Percentiles rank a stretch among this genome's conserved stretches.
phyloP scores from a whole-genome alignment of 2,329 filamentous ascomycete genomes.

The Pseudogymnoascus sp. region DNA sequence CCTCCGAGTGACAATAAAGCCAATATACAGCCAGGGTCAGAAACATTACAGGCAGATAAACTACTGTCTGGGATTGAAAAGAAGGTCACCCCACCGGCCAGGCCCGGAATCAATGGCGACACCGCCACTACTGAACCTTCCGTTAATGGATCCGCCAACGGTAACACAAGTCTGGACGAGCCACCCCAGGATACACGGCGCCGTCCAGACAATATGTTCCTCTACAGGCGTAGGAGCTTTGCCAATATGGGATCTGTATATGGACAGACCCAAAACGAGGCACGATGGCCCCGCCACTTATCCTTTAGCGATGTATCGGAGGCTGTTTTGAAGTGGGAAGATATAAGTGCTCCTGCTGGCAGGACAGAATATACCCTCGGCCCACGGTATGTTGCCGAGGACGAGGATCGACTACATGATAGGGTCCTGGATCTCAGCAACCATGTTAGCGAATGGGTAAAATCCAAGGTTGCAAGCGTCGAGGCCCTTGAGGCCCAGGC shows the following conservation, averaged over 20 bases:
- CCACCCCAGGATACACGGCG: slow-evolving; percentile 42
- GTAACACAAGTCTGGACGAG: slow-evolving; percentile 51
- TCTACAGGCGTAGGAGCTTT: not conserved
- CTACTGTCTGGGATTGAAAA: not conserved
- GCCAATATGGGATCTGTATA: not conserved
- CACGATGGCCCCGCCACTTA: slow-evolving; percentile 60
- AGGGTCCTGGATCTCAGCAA: slow-evolving; percentile 44
- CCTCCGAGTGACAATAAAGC: slow-evolving; percentile 10
- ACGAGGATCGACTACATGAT: slow-evolving; percentile 47
- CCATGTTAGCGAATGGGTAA: slow-evolving; percentile 53
- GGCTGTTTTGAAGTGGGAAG: slow-evolving; percentile 60
- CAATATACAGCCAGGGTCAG: slow-evolving; percentile 10
- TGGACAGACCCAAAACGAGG: slow-evolving; percentile 39
- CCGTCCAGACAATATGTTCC: not conserved
- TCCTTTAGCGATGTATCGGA: slow-evolving; percentile 71
- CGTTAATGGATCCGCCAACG: slow-evolving; percentile 48
- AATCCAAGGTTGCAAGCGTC: slow-evolving; percentile 46
- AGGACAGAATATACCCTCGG: slow-evolving; percentile 26
- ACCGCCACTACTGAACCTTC: slow-evolving; percentile 41
- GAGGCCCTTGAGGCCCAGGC: slow-evolving; percentile 53
- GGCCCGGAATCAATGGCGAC: slow-evolving; percentile 17
- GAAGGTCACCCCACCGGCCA: not conserved
- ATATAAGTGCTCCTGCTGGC: slow-evolving; percentile 37
- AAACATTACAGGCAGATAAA: not conserved
- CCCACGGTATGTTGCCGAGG: slow-evolving; percentile 37